Conservation (phyloP, 768 basidiomycete species). For the Paxillus involutus region DNA sequence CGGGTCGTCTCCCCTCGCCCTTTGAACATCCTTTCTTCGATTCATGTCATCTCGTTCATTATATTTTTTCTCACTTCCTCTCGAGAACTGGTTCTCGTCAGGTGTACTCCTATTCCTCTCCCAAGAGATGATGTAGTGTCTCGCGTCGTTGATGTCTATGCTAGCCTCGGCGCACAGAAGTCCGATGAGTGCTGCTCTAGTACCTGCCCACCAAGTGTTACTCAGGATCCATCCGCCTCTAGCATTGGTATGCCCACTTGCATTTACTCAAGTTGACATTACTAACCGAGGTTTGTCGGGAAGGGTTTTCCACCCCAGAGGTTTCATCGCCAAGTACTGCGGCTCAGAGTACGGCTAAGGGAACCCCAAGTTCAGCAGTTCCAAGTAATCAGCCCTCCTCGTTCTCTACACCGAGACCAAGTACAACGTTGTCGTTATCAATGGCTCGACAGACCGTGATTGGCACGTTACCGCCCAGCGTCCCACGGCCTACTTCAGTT, state of each 20-base stretch:
- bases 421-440: background rate
- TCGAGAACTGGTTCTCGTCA: background rate
- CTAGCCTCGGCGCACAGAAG: background rate
- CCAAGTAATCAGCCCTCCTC: background rate
- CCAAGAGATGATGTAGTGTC: background rate
- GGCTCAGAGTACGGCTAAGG: background rate
- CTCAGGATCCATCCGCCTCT: background rate
- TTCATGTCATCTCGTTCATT: background rate
- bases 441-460: background rate
- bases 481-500: background rate
- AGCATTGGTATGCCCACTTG: background rate
- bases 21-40: background rate
- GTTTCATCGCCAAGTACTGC: background rate
- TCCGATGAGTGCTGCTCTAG: background rate
- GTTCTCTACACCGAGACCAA: background rate
- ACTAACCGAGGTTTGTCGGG: background rate
- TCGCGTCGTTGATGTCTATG: background rate
- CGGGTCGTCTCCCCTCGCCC: slow-evolving; percentile 8
- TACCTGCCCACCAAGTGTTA: background rate
- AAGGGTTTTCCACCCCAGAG: background rate
- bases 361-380: background rate
- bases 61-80: background rate
- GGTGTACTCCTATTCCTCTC: background rate
- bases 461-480: background rate
- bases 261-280: background rate